Evolutionary conservation across 2,329 filamentous ascomycete species (phyloP).

Genomic region (Botrytis elliptica): DNA sequence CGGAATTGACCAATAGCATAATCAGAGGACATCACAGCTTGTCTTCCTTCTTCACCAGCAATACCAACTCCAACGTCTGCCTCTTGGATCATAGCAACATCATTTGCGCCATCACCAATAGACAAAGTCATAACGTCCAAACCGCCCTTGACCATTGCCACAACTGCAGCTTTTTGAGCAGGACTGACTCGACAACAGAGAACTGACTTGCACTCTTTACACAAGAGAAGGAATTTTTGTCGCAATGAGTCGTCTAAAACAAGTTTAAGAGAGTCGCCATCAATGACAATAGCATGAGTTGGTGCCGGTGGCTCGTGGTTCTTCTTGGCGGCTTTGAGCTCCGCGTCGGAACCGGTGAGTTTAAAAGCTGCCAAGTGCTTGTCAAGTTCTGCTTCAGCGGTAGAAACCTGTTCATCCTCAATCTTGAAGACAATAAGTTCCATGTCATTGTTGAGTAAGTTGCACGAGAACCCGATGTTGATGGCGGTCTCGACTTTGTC

Average conservation of each 20-base stretch:
- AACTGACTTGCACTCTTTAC: constrained; percentile 95
- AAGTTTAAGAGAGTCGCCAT: constrained; percentile 88
- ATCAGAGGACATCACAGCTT: constrained; percentile 94
- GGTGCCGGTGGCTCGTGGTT: constrained; percentile 83
- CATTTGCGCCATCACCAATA: constrained; percentile 91
- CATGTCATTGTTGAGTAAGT: constrained; percentile 96
- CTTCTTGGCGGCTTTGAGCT: constrained; percentile 73
- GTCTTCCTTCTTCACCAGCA: constrained; percentile 85
- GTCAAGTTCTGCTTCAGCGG: constrained; percentile 70
- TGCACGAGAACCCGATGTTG: constrained; percentile 99
- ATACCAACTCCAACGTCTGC: constrained; percentile 96
- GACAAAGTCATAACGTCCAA: constrained; percentile 95
- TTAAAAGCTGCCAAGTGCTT: constrained; percentile 70
- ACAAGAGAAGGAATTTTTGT: constrained; percentile 91
- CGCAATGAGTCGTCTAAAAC: constrained; percentile 79
- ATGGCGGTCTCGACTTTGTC: constrained; percentile 99
- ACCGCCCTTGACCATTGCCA: constrained; percentile 90
- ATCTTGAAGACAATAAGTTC: constrained; percentile 89
- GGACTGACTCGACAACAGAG: constrained; percentile 97
- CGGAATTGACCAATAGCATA: constrained; percentile 95
- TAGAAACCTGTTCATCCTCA: constrained; percentile 65
- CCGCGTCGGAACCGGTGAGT: constrained; percentile 80
- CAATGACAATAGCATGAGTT: constrained; percentile 91
- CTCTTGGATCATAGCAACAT: constrained; percentile 97
- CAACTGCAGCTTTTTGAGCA: constrained; percentile 95